Conservation (phyloP, 1,139 yeast species). For the Nakaseomyces nivariensis region DNA sequence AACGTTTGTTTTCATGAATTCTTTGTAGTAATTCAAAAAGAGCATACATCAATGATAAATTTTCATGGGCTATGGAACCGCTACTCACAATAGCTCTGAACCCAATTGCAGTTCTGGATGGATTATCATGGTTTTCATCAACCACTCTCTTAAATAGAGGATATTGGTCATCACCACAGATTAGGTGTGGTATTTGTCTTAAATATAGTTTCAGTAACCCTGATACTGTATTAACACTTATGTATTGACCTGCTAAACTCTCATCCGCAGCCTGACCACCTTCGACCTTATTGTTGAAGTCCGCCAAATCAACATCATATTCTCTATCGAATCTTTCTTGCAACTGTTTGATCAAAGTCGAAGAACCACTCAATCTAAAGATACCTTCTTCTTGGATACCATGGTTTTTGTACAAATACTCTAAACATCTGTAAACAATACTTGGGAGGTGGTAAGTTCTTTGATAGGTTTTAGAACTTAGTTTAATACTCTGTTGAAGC, state of each 20-base stretch:
- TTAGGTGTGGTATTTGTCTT: slow-evolving; percentile 56
- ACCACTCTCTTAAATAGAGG: slow-evolving; percentile 31
- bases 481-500: slow-evolving; percentile 41
- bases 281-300: slow-evolving; percentile 16
- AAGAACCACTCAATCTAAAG: slow-evolving; percentile 84
- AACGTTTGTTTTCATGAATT: slow-evolving; percentile 51
- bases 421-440: slow-evolving; percentile 67
- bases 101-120: slow-evolving; percentile 25
- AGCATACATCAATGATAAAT: slow-evolving; percentile 53
- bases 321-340: slow-evolving; percentile 57
- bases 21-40: slow-evolving; percentile 57
- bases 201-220: slow-evolving; percentile 68
- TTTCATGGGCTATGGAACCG: slow-evolving; percentile 37
- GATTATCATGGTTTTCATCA: slow-evolving; percentile 27
- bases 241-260: slow-evolving; percentile 11
- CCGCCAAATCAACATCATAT: slow-evolving; percentile 58
- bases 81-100: slow-evolving; percentile 28
- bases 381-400: slow-evolving; percentile 86
- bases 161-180: slow-evolving; percentile 46
- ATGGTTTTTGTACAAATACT: slow-evolving; percentile 52
- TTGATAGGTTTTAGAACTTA: slow-evolving; percentile 40
- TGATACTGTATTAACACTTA: slow-evolving; percentile 67
- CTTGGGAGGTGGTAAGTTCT: slow-evolving; percentile 53
- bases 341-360: slow-evolving; percentile 61
- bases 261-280: slow-evolving; percentile 23